phyloP scores from a whole-genome alignment of 805 yeast genomes.

The Lipomyces orientalis region DNA sequence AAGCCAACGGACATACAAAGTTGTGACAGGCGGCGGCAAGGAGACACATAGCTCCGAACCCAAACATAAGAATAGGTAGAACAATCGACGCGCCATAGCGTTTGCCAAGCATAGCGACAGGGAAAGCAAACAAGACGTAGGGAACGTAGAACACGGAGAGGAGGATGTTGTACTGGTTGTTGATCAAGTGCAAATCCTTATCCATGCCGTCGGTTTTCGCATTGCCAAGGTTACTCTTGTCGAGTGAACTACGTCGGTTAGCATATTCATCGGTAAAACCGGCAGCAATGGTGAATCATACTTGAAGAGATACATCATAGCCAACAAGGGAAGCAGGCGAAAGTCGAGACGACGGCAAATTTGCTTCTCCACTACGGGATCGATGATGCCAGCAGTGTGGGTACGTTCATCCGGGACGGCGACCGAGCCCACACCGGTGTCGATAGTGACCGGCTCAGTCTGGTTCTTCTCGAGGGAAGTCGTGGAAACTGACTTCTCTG shows the following conservation, averaged over 20 bases:
- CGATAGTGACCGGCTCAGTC: background rate
- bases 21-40: conserved; percentile 50
- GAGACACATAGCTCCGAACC: conserved; percentile 53
- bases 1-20: conserved; percentile 44
- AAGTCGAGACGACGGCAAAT: conserved; percentile 49
- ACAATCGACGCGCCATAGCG: conserved; percentile 52
- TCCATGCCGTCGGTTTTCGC: background rate
- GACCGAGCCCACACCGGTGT: background rate
- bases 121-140: conserved; percentile 53
- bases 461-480: background rate
- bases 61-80: conserved; percentile 52
- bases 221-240: background rate
- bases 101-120: conserved; percentile 49
- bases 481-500: background rate
- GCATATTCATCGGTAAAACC: background rate
- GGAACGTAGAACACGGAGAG: conserved; percentile 54
- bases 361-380: background rate
- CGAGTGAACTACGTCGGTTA: background rate
- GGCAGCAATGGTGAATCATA: conserved; percentile 37
- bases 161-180: conserved; percentile 53
- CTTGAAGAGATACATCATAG: conserved; percentile 52
- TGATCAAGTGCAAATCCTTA: conserved; percentile 49
- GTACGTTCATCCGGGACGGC: background rate
- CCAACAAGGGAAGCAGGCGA: conserved; percentile 52
- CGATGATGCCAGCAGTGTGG: background rate